A percentile compares a stretch with the other conserved stretches of the same genome.
Evolutionary conservation across 805 yeast genomes (phyloP).

Genomic region (Myxozyma neglecta): DNA sequence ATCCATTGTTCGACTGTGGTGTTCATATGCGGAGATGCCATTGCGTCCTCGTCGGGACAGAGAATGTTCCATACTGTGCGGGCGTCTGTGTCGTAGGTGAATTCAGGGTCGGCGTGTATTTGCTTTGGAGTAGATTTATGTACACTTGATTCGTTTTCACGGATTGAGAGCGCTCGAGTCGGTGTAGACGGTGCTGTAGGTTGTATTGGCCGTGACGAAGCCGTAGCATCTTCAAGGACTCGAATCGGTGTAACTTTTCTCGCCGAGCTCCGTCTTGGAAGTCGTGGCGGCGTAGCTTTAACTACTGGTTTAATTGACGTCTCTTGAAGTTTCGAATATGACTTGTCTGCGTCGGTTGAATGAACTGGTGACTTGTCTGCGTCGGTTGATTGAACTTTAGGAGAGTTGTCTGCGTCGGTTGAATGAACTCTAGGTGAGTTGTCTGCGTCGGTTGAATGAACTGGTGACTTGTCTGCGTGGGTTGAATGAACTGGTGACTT

Average conservation of each 20-base stretch:
- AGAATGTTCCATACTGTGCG: background rate
- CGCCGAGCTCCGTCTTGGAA: background rate
- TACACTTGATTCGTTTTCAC: background rate
- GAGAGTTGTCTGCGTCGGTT: too few relatives aligned
- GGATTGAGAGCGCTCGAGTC: background rate
- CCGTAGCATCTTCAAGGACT: background rate
- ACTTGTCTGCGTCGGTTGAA: too few relatives aligned
- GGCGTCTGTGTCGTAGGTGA: background rate
- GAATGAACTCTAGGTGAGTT: too few relatives aligned
- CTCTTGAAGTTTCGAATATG: too few relatives aligned
- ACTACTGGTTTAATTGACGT: too few relatives aligned
- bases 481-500: too few relatives aligned
- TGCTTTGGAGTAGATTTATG: background rate
- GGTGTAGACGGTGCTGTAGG: background rate
- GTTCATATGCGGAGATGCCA: conserved; percentile 51
- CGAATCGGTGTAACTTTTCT: conserved; percentile 5
- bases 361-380: too few relatives aligned
- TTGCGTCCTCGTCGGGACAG: background rate
- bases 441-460: too few relatives aligned
- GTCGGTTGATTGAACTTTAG: too few relatives aligned
- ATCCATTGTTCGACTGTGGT: conserved; percentile 77
- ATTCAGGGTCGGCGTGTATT: background rate
- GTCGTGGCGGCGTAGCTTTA: conserved; percentile 5
- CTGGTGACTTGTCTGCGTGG: too few relatives aligned
- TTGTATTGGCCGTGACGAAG: background rate